These are phyloP conservation scores for Lotmaria passim DNA, from an alignment of 208 protist species.

Conservation along the genomic window DNA sequence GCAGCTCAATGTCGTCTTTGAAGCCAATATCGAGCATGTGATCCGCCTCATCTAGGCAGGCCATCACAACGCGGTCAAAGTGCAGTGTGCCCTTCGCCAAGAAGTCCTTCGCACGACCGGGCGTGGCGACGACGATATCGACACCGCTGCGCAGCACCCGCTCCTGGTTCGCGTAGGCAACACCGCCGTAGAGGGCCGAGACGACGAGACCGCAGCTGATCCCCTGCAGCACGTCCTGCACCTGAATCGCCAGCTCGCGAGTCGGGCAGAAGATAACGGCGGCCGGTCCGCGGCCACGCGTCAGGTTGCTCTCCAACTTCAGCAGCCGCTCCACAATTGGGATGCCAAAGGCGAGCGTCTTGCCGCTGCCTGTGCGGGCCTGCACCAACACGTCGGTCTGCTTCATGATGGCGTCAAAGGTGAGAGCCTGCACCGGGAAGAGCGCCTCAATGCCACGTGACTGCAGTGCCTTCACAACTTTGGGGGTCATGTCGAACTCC, in stretches of 20 bases:
- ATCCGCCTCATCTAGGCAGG: slow-evolving; percentile 99
- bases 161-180: slow-evolving; percentile 93
- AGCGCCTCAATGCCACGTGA: slow-evolving; percentile 83
- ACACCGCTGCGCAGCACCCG: slow-evolving; percentile 94
- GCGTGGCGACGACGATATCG: slow-evolving; percentile 98
- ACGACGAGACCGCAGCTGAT: slow-evolving; percentile 95
- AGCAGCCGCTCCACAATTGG: slow-evolving; percentile 88
- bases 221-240: slow-evolving; percentile 92
- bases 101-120: slow-evolving; percentile 98
- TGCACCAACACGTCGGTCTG: slow-evolving; percentile 91
- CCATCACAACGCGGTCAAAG: slow-evolving; percentile 91
- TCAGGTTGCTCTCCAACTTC: slow-evolving; percentile 28
- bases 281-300: slow-evolving; percentile 80
- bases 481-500: slow-evolving; percentile 80
- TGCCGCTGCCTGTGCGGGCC: slow-evolving; percentile 94
- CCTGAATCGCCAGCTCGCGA: slow-evolving; percentile 98
- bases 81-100: slow-evolving; percentile 96
- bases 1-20: slow-evolving; percentile 94
- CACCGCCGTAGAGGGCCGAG: slow-evolving; percentile 92
- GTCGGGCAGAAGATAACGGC: slow-evolving; percentile 98
- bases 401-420: slow-evolving; percentile 93
- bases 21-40: slow-evolving; percentile 99
- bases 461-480: slow-evolving; percentile 78
- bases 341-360: slow-evolving; percentile 95
- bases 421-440: slow-evolving; percentile 93